Conservation (phyloP, 176 grass and related monocot genomes). For the Zoysia pacifica region DNA sequence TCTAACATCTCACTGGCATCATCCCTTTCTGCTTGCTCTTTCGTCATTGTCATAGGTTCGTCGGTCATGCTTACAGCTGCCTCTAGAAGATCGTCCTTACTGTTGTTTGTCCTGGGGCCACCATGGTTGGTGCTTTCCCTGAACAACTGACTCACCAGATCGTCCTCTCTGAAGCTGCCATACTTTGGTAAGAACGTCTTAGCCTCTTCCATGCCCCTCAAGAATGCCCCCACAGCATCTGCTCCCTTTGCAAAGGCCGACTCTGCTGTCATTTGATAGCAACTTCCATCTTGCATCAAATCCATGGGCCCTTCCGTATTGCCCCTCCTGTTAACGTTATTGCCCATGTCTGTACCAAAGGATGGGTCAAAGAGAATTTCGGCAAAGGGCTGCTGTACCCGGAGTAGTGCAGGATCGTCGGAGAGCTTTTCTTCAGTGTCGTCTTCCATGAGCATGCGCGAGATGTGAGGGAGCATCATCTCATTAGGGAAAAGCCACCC, state of each 20-base stretch:
- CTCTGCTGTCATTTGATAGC: not conserved
- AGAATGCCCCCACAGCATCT: not conserved
- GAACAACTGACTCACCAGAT: not conserved
- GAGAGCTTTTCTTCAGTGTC: conserved; percentile 22
- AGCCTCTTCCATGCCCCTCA: conserved; percentile 46
- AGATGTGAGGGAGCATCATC: conserved; percentile 26
- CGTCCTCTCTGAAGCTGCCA: conserved; percentile 27
- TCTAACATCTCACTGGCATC: conserved; percentile 47
- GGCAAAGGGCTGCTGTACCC: conserved; percentile 27
- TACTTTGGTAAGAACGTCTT: conserved; percentile 48
- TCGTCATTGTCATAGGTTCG: not conserved
- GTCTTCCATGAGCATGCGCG: conserved; percentile 35
- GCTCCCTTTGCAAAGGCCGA: not conserved
- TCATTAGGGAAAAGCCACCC: not conserved
- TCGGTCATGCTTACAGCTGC: not conserved
- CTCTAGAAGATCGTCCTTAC: not conserved
- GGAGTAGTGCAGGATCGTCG: conserved; percentile 28
- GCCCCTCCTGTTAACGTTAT: not conserved
- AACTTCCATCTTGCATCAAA: not conserved
- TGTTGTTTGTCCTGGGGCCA: not conserved
- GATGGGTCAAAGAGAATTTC: conserved; percentile 14
- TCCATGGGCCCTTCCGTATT: not conserved
- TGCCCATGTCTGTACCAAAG: not conserved
- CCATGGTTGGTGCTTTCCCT: not conserved
- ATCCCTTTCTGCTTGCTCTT: not conserved